phyloP scores from a whole-genome alignment of 345 rosid genomes.

The Cardamine occulta region DNA sequence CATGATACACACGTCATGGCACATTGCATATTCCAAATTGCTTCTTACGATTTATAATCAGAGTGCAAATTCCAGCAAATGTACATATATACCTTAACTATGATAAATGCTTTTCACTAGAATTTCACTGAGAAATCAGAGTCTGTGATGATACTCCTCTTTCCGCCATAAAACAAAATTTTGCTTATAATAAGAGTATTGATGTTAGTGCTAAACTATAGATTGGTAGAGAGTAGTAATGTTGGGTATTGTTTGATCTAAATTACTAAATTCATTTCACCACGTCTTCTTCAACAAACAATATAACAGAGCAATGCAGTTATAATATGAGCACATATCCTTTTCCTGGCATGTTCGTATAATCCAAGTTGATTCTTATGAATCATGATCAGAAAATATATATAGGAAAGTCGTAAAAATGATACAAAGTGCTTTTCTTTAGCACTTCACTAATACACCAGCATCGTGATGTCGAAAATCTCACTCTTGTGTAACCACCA shows the following conservation, averaged over 20 bases:
- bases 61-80: neutral
- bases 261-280: neutral
- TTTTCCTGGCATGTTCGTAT: conserved; percentile 8
- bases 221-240: neutral
- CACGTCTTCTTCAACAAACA: neutral
- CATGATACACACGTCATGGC: neutral
- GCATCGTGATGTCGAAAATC: neutral
- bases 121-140: neutral
- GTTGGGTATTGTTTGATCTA: neutral
- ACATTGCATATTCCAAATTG: neutral
- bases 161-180: neutral
- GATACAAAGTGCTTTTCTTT: neutral
- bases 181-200: neutral
- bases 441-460: conserved; percentile 9
- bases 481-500: neutral
- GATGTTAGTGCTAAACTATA: neutral
- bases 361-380: conserved; percentile 6
- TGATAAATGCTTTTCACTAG: neutral
- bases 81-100: neutral
- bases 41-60: neutral
- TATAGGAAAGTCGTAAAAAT: neutral
- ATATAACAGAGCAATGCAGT: conserved; percentile 22
- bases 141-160: conserved; percentile 4
- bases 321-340: conserved; percentile 5
- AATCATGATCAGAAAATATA: neutral